These are phyloP conservation scores for Coffea eugenioides DNA, from an alignment of 257 asterid genomes.

Conservation along the genomic window DNA sequence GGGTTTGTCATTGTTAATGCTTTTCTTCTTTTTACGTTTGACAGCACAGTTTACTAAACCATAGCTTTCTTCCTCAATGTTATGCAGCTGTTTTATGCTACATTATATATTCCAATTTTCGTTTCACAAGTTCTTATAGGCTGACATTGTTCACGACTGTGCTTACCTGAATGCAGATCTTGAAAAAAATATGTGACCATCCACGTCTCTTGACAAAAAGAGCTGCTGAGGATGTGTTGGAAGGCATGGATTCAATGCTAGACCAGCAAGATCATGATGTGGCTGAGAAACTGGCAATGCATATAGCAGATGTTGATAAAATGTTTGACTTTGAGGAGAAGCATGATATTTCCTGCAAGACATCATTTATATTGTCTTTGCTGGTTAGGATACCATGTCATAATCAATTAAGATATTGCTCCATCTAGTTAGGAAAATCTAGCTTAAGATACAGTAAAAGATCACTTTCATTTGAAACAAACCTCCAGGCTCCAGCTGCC, in stretches of 20 bases:
- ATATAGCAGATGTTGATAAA: constrained; percentile 80
- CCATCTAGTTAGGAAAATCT: not conserved
- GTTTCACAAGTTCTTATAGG: constrained; percentile 12
- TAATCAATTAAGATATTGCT: not conserved
- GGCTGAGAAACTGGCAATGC: constrained; percentile 90
- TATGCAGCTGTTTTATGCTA: not conserved
- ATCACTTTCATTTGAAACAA: not conserved
- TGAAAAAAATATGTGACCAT: constrained; percentile 95
- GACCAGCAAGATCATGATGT: constrained; percentile 65
- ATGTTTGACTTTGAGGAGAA: constrained; percentile 64
- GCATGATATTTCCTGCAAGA: constrained; percentile 80
- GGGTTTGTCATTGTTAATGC: too few species aligned
- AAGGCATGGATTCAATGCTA: constrained; percentile 77
- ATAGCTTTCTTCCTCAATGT: not conserved
- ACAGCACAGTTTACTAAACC: too few species aligned
- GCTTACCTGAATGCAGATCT: constrained; percentile 47
- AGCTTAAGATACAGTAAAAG: not conserved
- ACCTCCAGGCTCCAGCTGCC: not conserved
- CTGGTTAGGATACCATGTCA: constrained; percentile 49
- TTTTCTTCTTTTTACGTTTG: too few species aligned
- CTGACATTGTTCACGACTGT: constrained; percentile 6
- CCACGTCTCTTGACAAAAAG: constrained; percentile 89
- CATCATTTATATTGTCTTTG: constrained; percentile 65
- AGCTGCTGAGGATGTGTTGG: constrained; percentile 97
- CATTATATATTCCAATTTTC: not conserved